Evolutionary conservation across 257 asterid genomes (phyloP), one percentile per base, ranked within the genome.

Genomic region (Catharanthus roseus): DNA sequence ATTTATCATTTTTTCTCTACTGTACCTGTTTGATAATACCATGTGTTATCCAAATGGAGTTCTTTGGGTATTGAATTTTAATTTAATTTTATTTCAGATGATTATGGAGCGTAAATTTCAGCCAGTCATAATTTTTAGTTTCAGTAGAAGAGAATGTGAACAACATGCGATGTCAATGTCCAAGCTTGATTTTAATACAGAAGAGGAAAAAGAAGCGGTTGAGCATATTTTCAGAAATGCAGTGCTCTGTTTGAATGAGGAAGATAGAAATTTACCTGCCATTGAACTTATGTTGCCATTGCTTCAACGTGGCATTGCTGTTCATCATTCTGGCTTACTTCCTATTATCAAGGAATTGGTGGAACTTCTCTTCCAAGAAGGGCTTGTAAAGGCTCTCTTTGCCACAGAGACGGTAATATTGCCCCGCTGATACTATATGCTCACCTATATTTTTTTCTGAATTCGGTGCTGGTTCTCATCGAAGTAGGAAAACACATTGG

Each of bases 81-180:
- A 63, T 44, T 62, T 84, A 70, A 54, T 74, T 68, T 44, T 67
- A 67, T 70, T 80, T 77, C 90, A 91, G 99, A 95, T 95, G 99
- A 91, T 89, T 50, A 91, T 91, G 97, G 97, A 95, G 81, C 86
- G 93, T 73, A 89, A 95, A 69, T 91, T 93, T 78, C 97, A 93
- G 74, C 97, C 99, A 39, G 99, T 93, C 76, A 93, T 93, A 80
- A 88, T 93, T 33, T 93, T 93, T 84, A 91, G 99, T 80, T 93
- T 93, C 78, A 93, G 99, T 78, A 83, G 99, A 87, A 88, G 97
- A 85, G 99, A 93, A 82, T 91, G 97, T 70, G 99, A 93, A 74
- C 97, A 93, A 61, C 97, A 93, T 85, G 99, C 99, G 74, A 89
- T 89, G 97, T 91, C 99, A 24, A 88, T 93, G 99, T 83, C 93